phyloP scores from a whole-genome alignment of 768 basidiomycete genomes.

The Termitomyces sp. region DNA sequence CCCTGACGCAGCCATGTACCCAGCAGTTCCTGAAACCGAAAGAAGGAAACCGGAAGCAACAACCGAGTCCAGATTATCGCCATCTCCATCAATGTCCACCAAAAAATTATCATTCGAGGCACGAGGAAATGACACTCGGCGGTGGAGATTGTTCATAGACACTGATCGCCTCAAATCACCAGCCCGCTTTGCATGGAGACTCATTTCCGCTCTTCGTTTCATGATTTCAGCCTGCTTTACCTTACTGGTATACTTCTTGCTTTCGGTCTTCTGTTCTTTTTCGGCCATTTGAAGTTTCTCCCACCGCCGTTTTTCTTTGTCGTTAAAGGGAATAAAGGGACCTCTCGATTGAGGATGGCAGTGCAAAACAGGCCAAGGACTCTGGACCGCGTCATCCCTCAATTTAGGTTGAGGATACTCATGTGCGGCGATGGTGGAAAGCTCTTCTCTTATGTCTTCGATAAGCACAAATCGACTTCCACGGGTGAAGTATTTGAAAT shows the following conservation, averaged over 20 bases:
- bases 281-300: conserved; percentile 49
- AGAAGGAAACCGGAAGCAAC: conserved; percentile 69
- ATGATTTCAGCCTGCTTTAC: conserved; percentile 27
- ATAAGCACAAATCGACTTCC: conserved; percentile 77
- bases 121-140: conserved; percentile 34
- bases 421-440: conserved; percentile 78
- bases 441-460: conserved; percentile 82
- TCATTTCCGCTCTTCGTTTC: conserved; percentile 33
- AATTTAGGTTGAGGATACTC: conserved; percentile 65
- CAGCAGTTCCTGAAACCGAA: conserved; percentile 49
- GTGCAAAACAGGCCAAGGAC: conserved; percentile 80
- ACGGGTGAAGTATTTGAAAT: conserved; percentile 81
- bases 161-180: conserved; percentile 67
- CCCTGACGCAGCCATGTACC: conserved; percentile 87
- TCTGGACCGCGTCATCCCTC: conserved; percentile 42
- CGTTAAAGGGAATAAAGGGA: conserved; percentile 73
- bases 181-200: conserved; percentile 20
- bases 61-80: conserved; percentile 45
- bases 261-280: conserved; percentile 36
- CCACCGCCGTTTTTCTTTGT: conserved; percentile 63
- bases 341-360: conserved; percentile 70
- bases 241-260: conserved; percentile 26
- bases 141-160: conserved; percentile 73
- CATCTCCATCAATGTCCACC: conserved; percentile 37
- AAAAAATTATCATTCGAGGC: conserved; percentile 16